Conservation (phyloP, 306 rosid species). For the Quercus gilva region DNA sequence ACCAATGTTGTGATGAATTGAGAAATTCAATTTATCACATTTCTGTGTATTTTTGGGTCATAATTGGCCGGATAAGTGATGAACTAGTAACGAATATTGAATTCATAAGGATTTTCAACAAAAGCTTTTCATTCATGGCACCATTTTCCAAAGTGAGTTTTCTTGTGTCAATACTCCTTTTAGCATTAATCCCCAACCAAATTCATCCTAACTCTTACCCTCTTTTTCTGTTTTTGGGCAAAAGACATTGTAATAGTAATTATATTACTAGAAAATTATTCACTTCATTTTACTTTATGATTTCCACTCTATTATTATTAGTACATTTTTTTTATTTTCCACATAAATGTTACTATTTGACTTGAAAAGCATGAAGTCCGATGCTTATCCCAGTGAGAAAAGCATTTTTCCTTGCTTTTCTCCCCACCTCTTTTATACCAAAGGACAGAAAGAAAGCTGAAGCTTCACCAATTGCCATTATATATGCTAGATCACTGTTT, state of each 20-base stretch:
- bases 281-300: background rate
- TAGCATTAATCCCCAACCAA: background rate
- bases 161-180: background rate
- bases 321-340: conserved; percentile 21
- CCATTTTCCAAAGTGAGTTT: background rate
- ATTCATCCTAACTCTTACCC: background rate
- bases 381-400: conserved; percentile 43
- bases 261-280: background rate
- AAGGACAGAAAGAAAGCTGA: conserved; percentile 10
- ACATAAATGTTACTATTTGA: conserved; percentile 39
- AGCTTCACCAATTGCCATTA: background rate
- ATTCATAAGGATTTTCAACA: background rate
- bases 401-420: conserved; percentile 41
- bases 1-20: background rate
- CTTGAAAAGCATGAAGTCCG: conserved; percentile 45
- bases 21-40: background rate
- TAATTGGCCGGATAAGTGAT: background rate
- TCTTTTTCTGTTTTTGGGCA: background rate
- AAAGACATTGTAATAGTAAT: background rate
- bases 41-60: background rate
- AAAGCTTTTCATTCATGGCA: background rate
- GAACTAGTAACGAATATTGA: background rate
- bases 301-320: conserved; percentile 23
- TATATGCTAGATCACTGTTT: background rate
- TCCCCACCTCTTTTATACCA: conserved; percentile 33